Evolutionary conservation across 2,329 filamentous ascomycete genomes (phyloP).

Genomic region (Ramularia collo-cygni): DNA sequence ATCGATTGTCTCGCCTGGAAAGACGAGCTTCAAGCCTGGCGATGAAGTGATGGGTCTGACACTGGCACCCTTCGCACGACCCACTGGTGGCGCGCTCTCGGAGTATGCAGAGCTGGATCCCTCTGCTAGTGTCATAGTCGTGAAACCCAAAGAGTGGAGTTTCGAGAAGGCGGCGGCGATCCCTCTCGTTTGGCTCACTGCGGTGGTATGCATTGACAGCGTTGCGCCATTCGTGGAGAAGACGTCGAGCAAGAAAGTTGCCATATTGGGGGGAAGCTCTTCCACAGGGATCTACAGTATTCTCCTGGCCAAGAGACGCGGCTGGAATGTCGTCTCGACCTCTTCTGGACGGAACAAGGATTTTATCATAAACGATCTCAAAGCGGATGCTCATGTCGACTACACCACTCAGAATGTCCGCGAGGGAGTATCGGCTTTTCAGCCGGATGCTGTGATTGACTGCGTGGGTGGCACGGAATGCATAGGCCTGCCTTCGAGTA

Average conservation of each 20-base stretch:
- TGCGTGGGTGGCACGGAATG: slow-evolving; percentile 46
- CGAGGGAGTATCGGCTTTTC: slow-evolving; percentile 41
- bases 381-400: slow-evolving; percentile 58
- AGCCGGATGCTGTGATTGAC: slow-evolving; percentile 53
- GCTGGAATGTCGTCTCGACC: slow-evolving; percentile 37
- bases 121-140: slow-evolving; percentile 18
- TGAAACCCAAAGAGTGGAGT: slow-evolving; percentile 27
- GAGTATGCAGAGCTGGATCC: slow-evolving; percentile 26
- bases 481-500: slow-evolving; percentile 32
- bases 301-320: slow-evolving; percentile 25
- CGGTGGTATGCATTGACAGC: slow-evolving; percentile 25
- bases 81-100: slow-evolving; percentile 23
- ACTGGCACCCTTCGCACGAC: slow-evolving; percentile 18
- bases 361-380: slow-evolving; percentile 48
- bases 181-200: slow-evolving; percentile 29
- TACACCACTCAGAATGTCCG: slow-evolving; percentile 49
- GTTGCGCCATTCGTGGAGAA: slow-evolving; percentile 23
- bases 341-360: slow-evolving; percentile 54
- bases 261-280: slow-evolving; percentile 28
- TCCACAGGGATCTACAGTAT: slow-evolving; percentile 30
- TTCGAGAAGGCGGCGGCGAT: slow-evolving; percentile 28
- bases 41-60: slow-evolving; percentile 31
- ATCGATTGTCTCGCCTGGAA: slow-evolving; percentile 20
- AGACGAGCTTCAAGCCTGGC: slow-evolving; percentile 21
- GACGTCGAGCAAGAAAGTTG: slow-evolving; percentile 22